Evolutionary conservation across 345 rosid genomes (phyloP).

Genomic region (Aurinia saxatilis): DNA sequence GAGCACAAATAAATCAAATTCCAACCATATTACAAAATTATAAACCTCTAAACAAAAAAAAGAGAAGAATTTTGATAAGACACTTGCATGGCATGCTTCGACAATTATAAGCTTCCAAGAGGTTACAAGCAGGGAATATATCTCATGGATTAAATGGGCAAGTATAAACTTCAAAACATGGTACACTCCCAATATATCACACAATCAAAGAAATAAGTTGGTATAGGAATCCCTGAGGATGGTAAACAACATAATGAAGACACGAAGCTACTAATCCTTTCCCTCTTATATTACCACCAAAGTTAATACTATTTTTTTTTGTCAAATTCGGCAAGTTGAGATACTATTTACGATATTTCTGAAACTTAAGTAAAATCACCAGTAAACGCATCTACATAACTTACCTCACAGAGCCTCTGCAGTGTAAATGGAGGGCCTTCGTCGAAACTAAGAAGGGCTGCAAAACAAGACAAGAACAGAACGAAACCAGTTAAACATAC

Average conservation of each 20-base stretch:
- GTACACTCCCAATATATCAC: neutral
- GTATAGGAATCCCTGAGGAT: neutral
- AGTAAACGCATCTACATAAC: slow-evolving; percentile 25
- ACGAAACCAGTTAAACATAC: neutral
- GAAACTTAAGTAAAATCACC: neutral
- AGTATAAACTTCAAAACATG: neutral
- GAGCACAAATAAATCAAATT: neutral
- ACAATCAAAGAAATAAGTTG: neutral
- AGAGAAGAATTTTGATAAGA: neutral
- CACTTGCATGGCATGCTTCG: neutral
- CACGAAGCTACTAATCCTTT: neutral
- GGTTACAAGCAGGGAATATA: neutral
- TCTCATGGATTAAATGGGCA: neutral
- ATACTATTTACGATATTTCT: neutral
- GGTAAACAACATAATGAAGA: neutral
- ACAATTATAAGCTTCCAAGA: neutral
- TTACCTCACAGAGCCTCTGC: slow-evolving; percentile 92
- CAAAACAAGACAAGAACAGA: slow-evolving; percentile 11
- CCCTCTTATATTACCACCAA: neutral
- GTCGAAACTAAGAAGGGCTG: slow-evolving; percentile 64
- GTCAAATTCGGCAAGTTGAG: neutral
- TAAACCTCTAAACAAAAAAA: neutral
- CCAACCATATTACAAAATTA: neutral
- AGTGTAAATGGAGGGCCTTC: slow-evolving; percentile 97
- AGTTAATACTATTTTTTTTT: neutral